Conservation (phyloP, 768 basidiomycete genomes). For the Suillus subalutaceus region DNA sequence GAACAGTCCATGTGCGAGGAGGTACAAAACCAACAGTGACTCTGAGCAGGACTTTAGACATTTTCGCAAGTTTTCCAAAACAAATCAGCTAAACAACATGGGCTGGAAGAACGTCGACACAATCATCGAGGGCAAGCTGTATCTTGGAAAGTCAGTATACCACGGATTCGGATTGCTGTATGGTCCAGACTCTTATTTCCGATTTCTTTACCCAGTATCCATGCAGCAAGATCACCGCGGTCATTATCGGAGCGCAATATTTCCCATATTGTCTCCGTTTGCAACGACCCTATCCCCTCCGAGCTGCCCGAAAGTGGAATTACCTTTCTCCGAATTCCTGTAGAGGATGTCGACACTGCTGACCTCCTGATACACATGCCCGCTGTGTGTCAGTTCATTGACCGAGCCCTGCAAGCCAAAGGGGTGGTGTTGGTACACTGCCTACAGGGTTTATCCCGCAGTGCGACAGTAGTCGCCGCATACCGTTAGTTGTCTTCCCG, state of each 20-base stretch:
- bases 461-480: slow-evolving; percentile 72
- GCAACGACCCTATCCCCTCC: slow-evolving; percentile 69
- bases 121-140: slow-evolving; percentile 65
- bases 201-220: slow-evolving; percentile 47
- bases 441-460: slow-evolving; percentile 65
- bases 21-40: slow-evolving; percentile 40
- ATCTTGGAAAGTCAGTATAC: slow-evolving; percentile 70
- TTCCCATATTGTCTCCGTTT: slow-evolving; percentile 81
- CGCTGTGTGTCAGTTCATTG: slow-evolving; percentile 66
- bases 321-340: slow-evolving; percentile 67
- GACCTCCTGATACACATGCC: slow-evolving; percentile 71
- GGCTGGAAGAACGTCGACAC: slow-evolving; percentile 70
- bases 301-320: slow-evolving; percentile 72
- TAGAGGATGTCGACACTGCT: slow-evolving; percentile 71
- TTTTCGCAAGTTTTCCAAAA: slow-evolving; percentile 32
- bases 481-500: slow-evolving; percentile 55
- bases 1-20: slow-evolving; percentile 21
- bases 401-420: slow-evolving; percentile 57
- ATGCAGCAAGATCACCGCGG: slow-evolving; percentile 71
- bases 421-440: slow-evolving; percentile 71
- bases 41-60: slow-evolving; percentile 20
- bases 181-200: slow-evolving; percentile 14
- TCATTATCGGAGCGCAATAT: slow-evolving; percentile 74
- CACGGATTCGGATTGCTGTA: slow-evolving; percentile 19
- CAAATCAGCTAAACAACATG: slow-evolving; percentile 29